phyloP scores from a whole-genome alignment of 306 rosid species.

The Vicia sativa region DNA sequence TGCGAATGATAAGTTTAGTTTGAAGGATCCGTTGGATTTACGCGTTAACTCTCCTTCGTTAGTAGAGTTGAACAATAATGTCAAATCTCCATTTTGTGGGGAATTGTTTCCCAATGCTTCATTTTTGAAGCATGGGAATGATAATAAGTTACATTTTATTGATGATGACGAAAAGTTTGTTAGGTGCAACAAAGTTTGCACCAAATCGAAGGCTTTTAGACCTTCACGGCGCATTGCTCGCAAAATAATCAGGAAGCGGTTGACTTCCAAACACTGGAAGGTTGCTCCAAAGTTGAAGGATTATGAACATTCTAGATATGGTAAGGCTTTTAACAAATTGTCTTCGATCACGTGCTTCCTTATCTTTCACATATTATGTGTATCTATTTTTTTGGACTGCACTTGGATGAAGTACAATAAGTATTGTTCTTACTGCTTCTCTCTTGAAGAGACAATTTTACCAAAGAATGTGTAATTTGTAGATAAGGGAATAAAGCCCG shows the following conservation, averaged over 20 bases:
- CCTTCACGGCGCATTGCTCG: slow-evolving; percentile 56
- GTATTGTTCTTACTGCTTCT: not conserved
- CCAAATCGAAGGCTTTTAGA: slow-evolving; percentile 61
- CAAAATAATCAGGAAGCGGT: slow-evolving; percentile 67
- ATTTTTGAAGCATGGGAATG: slow-evolving; percentile 63
- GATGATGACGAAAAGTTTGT: slow-evolving; percentile 85
- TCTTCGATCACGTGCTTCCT: slow-evolving; percentile 24
- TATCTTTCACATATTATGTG: slow-evolving; percentile 7
- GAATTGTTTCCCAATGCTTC: slow-evolving; percentile 56
- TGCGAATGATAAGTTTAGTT: slow-evolving; percentile 48
- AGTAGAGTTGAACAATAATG: slow-evolving; percentile 43
- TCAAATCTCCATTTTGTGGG: slow-evolving; percentile 49
- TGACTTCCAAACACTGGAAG: slow-evolving; percentile 80
- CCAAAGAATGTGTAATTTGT: slow-evolving; percentile 34
- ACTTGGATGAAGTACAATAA: too few species aligned
- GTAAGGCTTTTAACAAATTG: slow-evolving; percentile 46
- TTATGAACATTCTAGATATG: slow-evolving; percentile 63
- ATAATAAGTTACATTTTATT: slow-evolving; percentile 67
- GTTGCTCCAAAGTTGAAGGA: slow-evolving; percentile 83
- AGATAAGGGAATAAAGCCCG: slow-evolving; percentile 54
- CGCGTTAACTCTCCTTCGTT: slow-evolving; percentile 51
- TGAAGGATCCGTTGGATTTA: slow-evolving; percentile 53
- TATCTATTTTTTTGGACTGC: too few species aligned
- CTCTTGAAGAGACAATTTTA: not conserved
- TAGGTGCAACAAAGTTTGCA: slow-evolving; percentile 61